Evolutionary conservation across 2,329 filamentous ascomycete species (phyloP), one percentile per base, ranked within the genome.

Genomic region (Fusarium bulbicola): DNA sequence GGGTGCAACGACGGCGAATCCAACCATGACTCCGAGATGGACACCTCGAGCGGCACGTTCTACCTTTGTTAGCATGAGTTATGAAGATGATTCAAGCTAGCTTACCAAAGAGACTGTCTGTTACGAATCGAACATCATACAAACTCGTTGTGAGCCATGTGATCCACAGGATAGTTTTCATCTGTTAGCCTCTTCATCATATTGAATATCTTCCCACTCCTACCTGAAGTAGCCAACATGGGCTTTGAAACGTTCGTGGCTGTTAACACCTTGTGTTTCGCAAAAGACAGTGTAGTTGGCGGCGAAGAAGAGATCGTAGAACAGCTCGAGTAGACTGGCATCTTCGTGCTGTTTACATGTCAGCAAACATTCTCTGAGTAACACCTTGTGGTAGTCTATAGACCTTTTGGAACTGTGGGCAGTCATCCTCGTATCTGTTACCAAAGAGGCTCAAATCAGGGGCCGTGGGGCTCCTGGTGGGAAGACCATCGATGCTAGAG

Each of bases 91-190:
- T 11, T 7, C 5, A 18, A 11, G 8, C 8, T 36, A 5, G 3
- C 77, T 5, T 62, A 82, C 81, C 88, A 74, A 92, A 91, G 39
- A 92, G 83, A 43, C 87, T 90, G 79, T 93, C 91, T 30, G 88
- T 85, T 2, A 88, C 86, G 77, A 91, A 92, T 1, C 91, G 89
- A 40, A 92, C 87, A 79, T 93, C 91, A 78, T 90, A 92, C 3
- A 92, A 81, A 13, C 87, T 86, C 30, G 90, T 87, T 66, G 91
- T 84, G 40, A 92, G 85, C 91, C 91, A 92, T n/a, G 89, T 92
- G 66, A 91, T 87, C 91, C 90, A 92, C 11, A 92, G 82, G 24
- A 92, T 83, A 28, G 87, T 84, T 21, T n/a, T 2, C 3, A 13
- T 21, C 7, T 6, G 37, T 75, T 16, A 66, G 36, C 20, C 8